Evolutionary conservation across 495 filamentous ascomycete species (phyloP).

Genomic region (Aspergillus nanangensis): DNA sequence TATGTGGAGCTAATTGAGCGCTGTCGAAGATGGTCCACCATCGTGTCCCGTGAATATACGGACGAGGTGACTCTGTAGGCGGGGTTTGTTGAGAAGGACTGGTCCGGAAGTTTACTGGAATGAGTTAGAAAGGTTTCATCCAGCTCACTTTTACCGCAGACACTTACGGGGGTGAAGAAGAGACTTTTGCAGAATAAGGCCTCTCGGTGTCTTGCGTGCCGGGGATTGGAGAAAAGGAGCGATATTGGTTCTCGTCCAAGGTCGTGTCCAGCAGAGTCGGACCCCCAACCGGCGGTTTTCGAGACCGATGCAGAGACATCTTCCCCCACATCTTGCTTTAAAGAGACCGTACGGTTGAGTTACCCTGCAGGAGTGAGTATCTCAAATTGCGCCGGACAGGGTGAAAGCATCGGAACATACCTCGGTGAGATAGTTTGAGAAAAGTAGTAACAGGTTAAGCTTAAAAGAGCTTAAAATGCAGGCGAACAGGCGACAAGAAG

Average conservation of each 20-base stretch:
- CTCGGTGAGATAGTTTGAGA: too few relatives aligned
- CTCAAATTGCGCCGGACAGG: not conserved
- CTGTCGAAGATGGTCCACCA: slow-evolving; percentile 13
- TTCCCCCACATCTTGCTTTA: slow-evolving; percentile 43
- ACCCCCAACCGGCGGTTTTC: slow-evolving; percentile 38
- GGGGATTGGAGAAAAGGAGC: slow-evolving; percentile 6
- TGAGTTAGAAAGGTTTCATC: slow-evolving; percentile 5
- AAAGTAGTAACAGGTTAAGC: too few relatives aligned
- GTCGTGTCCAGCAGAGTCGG: slow-evolving; percentile 42
- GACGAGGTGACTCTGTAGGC: slow-evolving; percentile 22
- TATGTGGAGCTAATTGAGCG: slow-evolving; percentile 16
- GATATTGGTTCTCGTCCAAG: slow-evolving; percentile 29
- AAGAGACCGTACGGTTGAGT: not conserved
- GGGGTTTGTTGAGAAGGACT: slow-evolving; percentile 6
- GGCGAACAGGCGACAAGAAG: too few relatives aligned
- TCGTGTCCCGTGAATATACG: slow-evolving; percentile 21
- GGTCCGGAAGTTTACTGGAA: slow-evolving; percentile 10
- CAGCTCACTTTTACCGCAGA: not conserved
- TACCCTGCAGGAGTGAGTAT: not conserved
- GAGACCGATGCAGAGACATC: slow-evolving; percentile 33
- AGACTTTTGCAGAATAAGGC: slow-evolving; percentile 20
- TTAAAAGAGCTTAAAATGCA: too few relatives aligned
- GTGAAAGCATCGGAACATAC: too few relatives aligned
- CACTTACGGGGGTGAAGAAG: slow-evolving; percentile 41
- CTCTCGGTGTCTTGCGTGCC: slow-evolving; percentile 3